phyloP scores from a whole-genome alignment of 2,329 filamentous ascomycete species.

The Colletotrichum sp. region DNA sequence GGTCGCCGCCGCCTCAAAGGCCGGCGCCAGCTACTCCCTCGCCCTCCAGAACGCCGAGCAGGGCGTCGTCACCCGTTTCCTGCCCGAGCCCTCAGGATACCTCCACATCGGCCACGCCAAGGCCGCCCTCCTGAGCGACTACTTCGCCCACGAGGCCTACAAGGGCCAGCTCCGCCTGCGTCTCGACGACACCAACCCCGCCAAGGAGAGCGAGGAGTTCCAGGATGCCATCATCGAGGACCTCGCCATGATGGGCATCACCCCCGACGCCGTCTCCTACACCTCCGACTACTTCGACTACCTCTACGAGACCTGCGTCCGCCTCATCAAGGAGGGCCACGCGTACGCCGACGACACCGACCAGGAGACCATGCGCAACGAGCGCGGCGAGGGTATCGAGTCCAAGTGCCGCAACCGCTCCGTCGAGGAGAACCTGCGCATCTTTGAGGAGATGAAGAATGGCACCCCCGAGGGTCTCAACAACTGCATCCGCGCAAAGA shows the following conservation, averaged over 20 bases:
- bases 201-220: constrained; percentile 96
- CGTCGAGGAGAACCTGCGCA: constrained; percentile 82
- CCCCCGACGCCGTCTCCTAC: constrained; percentile 84
- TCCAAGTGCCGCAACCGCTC: constrained; percentile 80
- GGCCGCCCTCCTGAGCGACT: constrained; percentile 91
- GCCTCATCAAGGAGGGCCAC: constrained; percentile 83
- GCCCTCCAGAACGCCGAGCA: constrained; percentile 83
- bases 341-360: constrained; percentile 96
- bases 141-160: constrained; percentile 94
- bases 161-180: constrained; percentile 89
- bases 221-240: constrained; percentile 95
- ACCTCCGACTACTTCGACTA: constrained; percentile 96
- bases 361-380: constrained; percentile 83
- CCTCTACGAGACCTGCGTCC: constrained; percentile 83
- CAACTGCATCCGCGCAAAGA: constrained; percentile 95
- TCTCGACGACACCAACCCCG: constrained; percentile 97
- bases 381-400: constrained; percentile 84
- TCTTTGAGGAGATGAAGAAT: constrained; percentile 92
- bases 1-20: constrained; percentile 72
- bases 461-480: constrained; percentile 78
- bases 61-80: constrained; percentile 90
- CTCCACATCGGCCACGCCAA: constrained; percentile 97
- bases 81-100: constrained; percentile 84
- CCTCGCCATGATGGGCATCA: constrained; percentile 87
- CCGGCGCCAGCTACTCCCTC: constrained; percentile 88